phyloP scores from a whole-genome alignment of 1,284 basidiomycete species.

The Cryptococcus depauperatus region DNA sequence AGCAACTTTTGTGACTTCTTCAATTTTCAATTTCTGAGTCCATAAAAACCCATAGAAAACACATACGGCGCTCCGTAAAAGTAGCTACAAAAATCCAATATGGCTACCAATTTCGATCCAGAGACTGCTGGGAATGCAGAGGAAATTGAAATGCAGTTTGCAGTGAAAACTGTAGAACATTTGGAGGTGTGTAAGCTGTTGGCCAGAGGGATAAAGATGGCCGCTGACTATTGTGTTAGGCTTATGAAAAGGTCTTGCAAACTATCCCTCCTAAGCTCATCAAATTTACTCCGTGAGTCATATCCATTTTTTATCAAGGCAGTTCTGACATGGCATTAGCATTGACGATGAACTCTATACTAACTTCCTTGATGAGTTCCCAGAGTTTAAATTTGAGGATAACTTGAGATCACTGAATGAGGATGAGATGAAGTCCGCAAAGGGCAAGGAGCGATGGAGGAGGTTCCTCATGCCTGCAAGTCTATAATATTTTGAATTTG shows the following conservation, averaged over 20 bases:
- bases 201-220: not conserved
- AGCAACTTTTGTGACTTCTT: no score
- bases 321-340: constrained; percentile 45
- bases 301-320: not conserved
- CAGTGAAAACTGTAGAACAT: constrained; percentile 92
- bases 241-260: constrained; percentile 91
- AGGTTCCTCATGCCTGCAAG: constrained; percentile 75
- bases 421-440: constrained; percentile 84
- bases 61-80: no score
- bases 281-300: constrained; percentile 65
- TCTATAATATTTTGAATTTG: constrained; percentile 8
- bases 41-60: no score
- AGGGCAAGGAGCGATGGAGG: constrained; percentile 89
- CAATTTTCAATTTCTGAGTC: no score
- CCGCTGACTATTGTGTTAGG: constrained; percentile 50
- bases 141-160: constrained; percentile 98
- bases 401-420: constrained; percentile 69
- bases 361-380: constrained; percentile 69
- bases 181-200: constrained; percentile 57
- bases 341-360: constrained; percentile 86
- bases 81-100: no score
- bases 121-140: constrained; percentile 78
- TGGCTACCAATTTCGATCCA: constrained; percentile 62
- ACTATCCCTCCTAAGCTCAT: constrained; percentile 69
- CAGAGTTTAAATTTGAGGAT: constrained; percentile 68